Base-by-base conservation (phyloP, 2,329 filamentous ascomycete species). In the Phyllosticta citribraziliensis region DNA sequence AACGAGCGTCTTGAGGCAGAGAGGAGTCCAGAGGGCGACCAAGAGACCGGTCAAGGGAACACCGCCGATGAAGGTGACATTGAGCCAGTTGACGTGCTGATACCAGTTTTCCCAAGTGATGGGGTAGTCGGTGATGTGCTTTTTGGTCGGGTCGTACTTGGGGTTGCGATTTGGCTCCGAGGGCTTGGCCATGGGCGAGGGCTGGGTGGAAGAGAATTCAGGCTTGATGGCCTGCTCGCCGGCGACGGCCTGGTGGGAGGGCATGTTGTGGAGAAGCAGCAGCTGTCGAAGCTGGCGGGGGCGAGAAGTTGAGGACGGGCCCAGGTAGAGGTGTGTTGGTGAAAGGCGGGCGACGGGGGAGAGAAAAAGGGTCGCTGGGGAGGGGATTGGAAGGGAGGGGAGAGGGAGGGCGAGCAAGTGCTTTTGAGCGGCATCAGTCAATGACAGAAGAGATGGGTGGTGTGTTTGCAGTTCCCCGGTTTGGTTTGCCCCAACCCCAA, bases 71-170 rank as follows among this genome's bases (percentile, higher is more conserved):
- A 96, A 84, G 66, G 80, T 83, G 64, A 89, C 86, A 75, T 96
- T 96, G 67, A 96, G 82, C 91, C 92, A 96, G 82, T 96, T 91
- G 80, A 96, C 83, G 73, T 96, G 91, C 78, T 93, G 87, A 78
- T 92, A 86, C 89, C 89, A 94, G 80, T 96, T 96, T 66, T 80
- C 76, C 76, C 82, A 82, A 64, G 90, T 96, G 66, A 96, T 88
- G 66, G 88, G 88, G 65, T 83, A 82, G 64, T 95, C 91, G 67
- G 90, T 85, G 75, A 96, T 95, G 76, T 96, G 91, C 70, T 62
- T 62, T 79, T 95, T 96, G 79, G 87, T 83, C 57, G 82, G 79
- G 68, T 83, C 79, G 70, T 82, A 81, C 57, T 77, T 78, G 54
- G 73, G 66, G 66, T 79, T 80, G 59, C 78, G 75, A 70, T 81